Conservation (phyloP, 164 flowering plant genomes). For the Magnolia changhungtana region DNA sequence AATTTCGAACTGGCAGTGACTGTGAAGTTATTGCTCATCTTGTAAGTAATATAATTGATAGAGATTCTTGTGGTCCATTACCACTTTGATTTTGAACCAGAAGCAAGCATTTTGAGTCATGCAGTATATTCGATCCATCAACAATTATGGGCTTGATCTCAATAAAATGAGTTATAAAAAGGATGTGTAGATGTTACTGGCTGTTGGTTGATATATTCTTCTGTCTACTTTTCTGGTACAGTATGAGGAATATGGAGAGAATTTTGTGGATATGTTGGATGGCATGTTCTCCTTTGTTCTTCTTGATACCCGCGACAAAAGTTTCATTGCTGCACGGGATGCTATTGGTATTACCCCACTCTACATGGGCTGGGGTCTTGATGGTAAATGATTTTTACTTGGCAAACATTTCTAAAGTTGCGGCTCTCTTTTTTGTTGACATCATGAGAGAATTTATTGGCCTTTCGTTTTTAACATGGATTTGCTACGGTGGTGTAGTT, state of each 20-base stretch:
- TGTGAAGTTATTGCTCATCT: slow-evolving; percentile 99
- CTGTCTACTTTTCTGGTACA: slow-evolving; percentile 19
- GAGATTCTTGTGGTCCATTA: neutral
- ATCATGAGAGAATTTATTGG: too few species aligned
- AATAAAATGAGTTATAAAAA: too few species aligned
- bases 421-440: too few species aligned
- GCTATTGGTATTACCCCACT: slow-evolving; percentile 92
- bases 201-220: neutral
- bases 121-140: neutral
- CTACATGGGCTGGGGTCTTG: slow-evolving; percentile 97
- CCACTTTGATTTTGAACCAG: neutral
- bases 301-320: slow-evolving; percentile 86
- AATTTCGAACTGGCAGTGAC: slow-evolving; percentile 87
- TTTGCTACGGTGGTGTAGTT: too few species aligned
- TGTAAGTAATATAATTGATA: slow-evolving; percentile 40
- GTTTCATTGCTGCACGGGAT: slow-evolving; percentile 94
- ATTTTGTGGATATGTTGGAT: slow-evolving; percentile 90
- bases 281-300: slow-evolving; percentile 98
- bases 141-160: too few species aligned
- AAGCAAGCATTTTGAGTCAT: neutral
- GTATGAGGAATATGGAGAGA: slow-evolving; percentile 96
- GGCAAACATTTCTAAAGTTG: too few species aligned
- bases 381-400: slow-evolving; percentile 53
- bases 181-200: neutral
- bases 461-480: too few species aligned